Evolutionary conservation across 345 rosid genomes (phyloP), one percentile per base, ranked within the genome.

Genomic region (Punica granatum): DNA sequence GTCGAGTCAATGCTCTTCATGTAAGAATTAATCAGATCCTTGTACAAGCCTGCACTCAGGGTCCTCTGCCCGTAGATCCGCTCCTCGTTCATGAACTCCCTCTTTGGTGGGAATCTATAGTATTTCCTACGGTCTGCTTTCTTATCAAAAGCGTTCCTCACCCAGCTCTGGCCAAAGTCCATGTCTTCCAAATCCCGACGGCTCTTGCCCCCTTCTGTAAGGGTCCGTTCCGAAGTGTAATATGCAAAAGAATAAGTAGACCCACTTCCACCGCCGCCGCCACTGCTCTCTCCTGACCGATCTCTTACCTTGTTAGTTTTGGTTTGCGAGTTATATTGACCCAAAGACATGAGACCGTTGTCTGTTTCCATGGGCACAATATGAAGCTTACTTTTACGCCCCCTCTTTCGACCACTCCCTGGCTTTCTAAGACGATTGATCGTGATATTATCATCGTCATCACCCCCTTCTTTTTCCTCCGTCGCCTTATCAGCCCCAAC

Each of bases 1-100:
- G 87, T 79, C 18, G 84, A 78, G 71, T 90, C 90, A 42, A 89
- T 86, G 66, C 82, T 89, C 76, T 76, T 92, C 93, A 94, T 88
- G 70, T 84, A 88, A 1, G 89, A 80, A 69, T 76, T 78, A 54
- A 94, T 90, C 36, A 94, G 76, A 71, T 86, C 86, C 77, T 80
- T 80, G 72, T 85, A 94, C 0, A 90, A 89, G 61, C 92, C 92
- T 0, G 90, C 88, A 70, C 90, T 88, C 41, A 94, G 70, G 9
- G 93, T 74, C 66, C 74, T 74, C 67, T 72, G 84, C 70, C 63
- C 89, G 39, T 60, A 75, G 21, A 76, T 71, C 63, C 39, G 30
- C 60, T 73, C 71, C 67, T 77, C 86, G 62, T 76, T 66, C 58
- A 42, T 70, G 63, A 66, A 68, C 25, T 68, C 65, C 46, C 69